phyloP scores from a whole-genome alignment of 2,329 filamentous ascomycete genomes.

The Neofusicoccum umdonicola region DNA sequence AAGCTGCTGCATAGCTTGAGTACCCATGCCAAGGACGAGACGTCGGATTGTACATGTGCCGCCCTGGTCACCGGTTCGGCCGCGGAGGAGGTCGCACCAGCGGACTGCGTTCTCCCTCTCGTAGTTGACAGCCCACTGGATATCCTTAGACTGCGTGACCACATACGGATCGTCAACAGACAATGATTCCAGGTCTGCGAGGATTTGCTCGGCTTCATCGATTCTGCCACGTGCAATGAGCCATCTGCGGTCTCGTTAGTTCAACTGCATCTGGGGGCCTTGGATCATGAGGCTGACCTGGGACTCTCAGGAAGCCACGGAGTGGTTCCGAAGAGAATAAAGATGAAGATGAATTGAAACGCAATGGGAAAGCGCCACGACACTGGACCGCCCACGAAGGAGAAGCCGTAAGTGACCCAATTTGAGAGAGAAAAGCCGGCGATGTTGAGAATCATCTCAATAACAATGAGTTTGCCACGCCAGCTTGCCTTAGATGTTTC shows the following conservation, averaged over 20 bases:
- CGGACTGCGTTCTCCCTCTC: conserved; percentile 50
- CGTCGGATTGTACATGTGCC: conserved; percentile 52
- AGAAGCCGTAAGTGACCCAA: conserved; percentile 54
- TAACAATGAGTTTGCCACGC: conserved; percentile 46
- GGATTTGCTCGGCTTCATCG: conserved; percentile 49
- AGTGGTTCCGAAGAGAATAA: conserved; percentile 45
- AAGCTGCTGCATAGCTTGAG: conserved; percentile 53
- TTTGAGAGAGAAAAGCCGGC: conserved; percentile 51
- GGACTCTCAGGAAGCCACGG: conserved; percentile 50
- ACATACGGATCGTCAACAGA: conserved; percentile 46
- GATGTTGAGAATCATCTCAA: conserved; percentile 53
- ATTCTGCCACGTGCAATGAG: conserved; percentile 45
- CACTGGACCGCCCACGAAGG: conserved; percentile 42
- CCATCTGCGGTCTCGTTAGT: conserved; percentile 31
- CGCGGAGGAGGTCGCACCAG: conserved; percentile 51
- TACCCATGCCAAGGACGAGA: conserved; percentile 53
- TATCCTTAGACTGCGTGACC: conserved; percentile 44
- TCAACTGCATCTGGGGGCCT: not conserved
- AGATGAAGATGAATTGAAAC: conserved; percentile 51
- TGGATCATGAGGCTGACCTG: conserved; percentile 16
- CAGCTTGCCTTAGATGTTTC: conserved; percentile 46
- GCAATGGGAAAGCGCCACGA: conserved; percentile 49
- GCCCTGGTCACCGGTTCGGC: conserved; percentile 43
- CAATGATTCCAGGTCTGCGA: conserved; percentile 49
- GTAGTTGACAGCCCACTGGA: conserved; percentile 49